Percentiles rank a stretch among this genome's conserved stretches.
phyloP scores from a whole-genome alignment of 129 eudicot genomes.

The Erigeron canadensis region DNA sequence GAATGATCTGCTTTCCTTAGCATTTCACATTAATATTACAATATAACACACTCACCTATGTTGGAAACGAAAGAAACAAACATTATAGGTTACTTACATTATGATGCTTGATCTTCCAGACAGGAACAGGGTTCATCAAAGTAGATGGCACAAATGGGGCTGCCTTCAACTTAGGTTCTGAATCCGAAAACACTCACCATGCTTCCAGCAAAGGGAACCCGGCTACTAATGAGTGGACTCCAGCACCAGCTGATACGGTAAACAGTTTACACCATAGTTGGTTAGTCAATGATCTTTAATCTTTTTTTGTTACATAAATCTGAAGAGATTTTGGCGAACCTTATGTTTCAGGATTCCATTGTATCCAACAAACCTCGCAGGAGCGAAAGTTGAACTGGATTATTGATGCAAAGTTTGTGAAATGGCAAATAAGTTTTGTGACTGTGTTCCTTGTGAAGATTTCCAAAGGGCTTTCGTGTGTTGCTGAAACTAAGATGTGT shows the following conservation, averaged over 20 bases:
- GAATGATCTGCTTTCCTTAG: not conserved
- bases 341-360: slow-evolving; percentile 45
- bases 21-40: not conserved
- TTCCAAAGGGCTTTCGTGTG: not conserved
- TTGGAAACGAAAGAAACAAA: not conserved
- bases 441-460: slow-evolving; percentile 3
- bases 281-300: not conserved
- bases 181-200: slow-evolving; percentile 42
- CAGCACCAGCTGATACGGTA: slow-evolving; percentile 55
- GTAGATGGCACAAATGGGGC: slow-evolving; percentile 46
- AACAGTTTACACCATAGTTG: not conserved
- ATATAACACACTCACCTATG: not conserved
- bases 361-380: slow-evolving; percentile 58
- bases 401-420: slow-evolving; percentile 8
- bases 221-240: slow-evolving; percentile 97
- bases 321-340: slow-evolving; percentile 4
- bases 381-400: slow-evolving; percentile 54
- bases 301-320: not conserved
- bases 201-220: slow-evolving; percentile 82
- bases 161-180: slow-evolving; percentile 47
- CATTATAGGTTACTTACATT: slow-evolving; percentile 19
- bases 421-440: slow-evolving; percentile 23
- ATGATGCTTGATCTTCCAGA: slow-evolving; percentile 42
- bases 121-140: slow-evolving; percentile 95
- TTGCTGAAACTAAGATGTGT: not conserved